Base-by-base conservation (phyloP, 495 filamentous ascomycete species). In the Annulohypoxylon moriforme region DNA sequence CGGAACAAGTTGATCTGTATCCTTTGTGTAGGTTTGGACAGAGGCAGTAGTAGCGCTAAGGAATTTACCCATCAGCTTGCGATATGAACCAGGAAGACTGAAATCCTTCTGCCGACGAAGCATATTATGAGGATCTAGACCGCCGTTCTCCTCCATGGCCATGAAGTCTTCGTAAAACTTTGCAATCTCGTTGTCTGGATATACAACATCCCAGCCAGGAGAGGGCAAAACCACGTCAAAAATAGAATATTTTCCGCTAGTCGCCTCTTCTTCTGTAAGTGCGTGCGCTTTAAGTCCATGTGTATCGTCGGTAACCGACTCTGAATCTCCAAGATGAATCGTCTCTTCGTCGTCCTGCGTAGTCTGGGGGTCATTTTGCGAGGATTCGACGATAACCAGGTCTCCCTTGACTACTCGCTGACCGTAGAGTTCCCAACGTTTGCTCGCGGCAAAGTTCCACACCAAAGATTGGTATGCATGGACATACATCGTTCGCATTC, bases 401-500 rank as follows among this genome's bases (percentile, higher is more conserved):
- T 99, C 96, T 9, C 96, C 96, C 69, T 92, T 89, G 24, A 98
- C 84, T 8, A 97, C 91, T 60, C 84, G 81, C 34, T 82, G 75
- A 16, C 91, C 94, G 75, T 89, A 92, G 18, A 84, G 82, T 42
- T 87, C 88, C 92, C 89, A 96, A 62, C 96, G 91, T 71, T 90
- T 89, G 60, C 90, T 90, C 13, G 87, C 93, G 24, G 89, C 93
- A 63, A 85, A 82, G 81, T 99, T 99, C 94, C 94, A 99, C 8
- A 99, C 91, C 9, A 94, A 85, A 4, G 91, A 94, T 77, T 99
- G 96, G 80, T 97, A 98, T 27, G 96, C 96, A 72, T 99, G 96
- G 11, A 96, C 90, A 71, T 99, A 99, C 92, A 98, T 98, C 36
- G 93, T 85, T 14, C 92, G 89, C 79, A 97, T 84, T 38, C 91